phyloP scores from a whole-genome alignment of 2,329 filamentous ascomycete genomes.

The Botryotinia calthae region DNA sequence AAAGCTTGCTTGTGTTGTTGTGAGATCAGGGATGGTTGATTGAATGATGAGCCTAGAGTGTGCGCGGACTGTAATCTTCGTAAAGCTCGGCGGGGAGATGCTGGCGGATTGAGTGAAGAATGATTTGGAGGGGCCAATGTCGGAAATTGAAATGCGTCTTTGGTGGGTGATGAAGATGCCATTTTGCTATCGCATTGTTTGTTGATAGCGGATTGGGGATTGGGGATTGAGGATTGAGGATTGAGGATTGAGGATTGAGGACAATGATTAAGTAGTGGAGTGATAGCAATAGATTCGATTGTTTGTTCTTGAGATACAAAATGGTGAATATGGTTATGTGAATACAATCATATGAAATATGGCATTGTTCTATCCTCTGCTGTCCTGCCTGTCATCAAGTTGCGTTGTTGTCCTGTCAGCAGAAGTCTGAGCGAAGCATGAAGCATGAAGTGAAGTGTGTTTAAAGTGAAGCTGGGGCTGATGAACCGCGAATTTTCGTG shows the following conservation, averaged over 20 bases:
- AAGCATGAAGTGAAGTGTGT: background rate
- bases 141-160: slow-evolving; percentile 30
- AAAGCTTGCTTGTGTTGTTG: slow-evolving; percentile 55
- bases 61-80: slow-evolving; percentile 76
- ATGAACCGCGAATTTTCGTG: slow-evolving; percentile 7
- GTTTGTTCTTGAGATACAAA: background rate
- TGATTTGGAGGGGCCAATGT: slow-evolving; percentile 27
- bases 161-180: slow-evolving; percentile 27
- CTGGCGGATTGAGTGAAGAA: slow-evolving; percentile 49
- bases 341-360: background rate
- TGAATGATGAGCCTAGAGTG: slow-evolving; percentile 56
- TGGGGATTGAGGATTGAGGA: too few relatives aligned
- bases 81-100: slow-evolving; percentile 64
- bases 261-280: too few relatives aligned
- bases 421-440: background rate
- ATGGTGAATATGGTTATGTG: background rate
- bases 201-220: too few relatives aligned
- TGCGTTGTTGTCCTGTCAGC: background rate
- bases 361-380: background rate
- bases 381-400: background rate
- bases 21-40: slow-evolving; percentile 56
- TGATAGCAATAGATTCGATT: background rate
- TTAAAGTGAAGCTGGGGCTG: background rate
- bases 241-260: background rate
- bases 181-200: slow-evolving; percentile 18